Percentiles rank a stretch among this genome's conserved stretches.
Conservation (phyloP, 495 filamentous ascomycete genomes). For the Hypoxylon cercidicola region DNA sequence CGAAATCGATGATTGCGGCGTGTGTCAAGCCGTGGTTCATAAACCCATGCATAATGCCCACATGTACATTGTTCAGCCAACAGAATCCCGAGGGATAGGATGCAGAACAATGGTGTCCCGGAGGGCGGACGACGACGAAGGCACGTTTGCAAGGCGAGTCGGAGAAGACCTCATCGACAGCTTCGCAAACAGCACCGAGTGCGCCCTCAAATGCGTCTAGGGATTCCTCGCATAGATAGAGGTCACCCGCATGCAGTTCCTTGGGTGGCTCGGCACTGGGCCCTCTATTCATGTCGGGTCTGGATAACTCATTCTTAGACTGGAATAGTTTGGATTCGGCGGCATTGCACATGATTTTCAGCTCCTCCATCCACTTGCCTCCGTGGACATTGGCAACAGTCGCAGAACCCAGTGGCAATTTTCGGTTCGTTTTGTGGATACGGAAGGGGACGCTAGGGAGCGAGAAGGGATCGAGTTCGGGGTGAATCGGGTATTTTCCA, state of each 20-base stretch:
- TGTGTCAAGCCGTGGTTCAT: constrained; percentile 87
- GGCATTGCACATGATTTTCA: constrained; percentile 82
- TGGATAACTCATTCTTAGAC: constrained; percentile 77
- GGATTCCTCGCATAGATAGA: constrained; percentile 89
- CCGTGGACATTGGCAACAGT: constrained; percentile 88
- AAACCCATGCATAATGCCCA: constrained; percentile 90
- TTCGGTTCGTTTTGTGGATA: constrained; percentile 77
- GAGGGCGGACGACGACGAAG: constrained; percentile 84
- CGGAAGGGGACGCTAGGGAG: constrained; percentile 78
- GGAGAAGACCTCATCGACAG: constrained; percentile 83
- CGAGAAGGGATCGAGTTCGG: constrained; percentile 56
- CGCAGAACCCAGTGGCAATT: constrained; percentile 70
- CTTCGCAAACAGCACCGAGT: constrained; percentile 88
- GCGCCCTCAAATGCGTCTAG: constrained; percentile 88
- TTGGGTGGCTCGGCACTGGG: constrained; percentile 54
- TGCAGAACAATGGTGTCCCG: constrained; percentile 94
- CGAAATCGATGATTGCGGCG: constrained; percentile 96
- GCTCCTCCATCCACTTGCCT: constrained; percentile 87
- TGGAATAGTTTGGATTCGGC: constrained; percentile 77
- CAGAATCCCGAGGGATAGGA: constrained; percentile 92
- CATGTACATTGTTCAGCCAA: constrained; percentile 98
- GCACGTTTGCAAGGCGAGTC: constrained; percentile 71
- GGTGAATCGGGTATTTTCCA: constrained; percentile 71
- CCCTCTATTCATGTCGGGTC: constrained; percentile 64
- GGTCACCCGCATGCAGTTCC: constrained; percentile 82